Conservation (phyloP, 78 protist genomes). For the Speleostelium caveatum region DNA sequence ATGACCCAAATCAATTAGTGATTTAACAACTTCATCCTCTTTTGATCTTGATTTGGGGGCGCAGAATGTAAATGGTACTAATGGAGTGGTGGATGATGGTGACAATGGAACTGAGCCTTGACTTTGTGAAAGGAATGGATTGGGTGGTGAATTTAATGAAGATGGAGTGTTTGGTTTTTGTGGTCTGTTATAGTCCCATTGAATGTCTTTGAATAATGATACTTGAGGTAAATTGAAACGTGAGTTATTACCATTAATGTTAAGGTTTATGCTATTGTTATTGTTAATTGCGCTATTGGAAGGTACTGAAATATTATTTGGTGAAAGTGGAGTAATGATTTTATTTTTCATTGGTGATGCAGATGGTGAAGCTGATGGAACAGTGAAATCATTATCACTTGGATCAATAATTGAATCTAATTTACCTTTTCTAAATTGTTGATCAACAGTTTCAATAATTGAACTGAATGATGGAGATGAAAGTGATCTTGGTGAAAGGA, state of each 20-base stretch:
- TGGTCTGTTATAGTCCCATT: constrained; percentile 26
- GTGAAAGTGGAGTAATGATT: background rate
- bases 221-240: background rate
- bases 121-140: constrained; percentile 1
- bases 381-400: constrained; percentile 1
- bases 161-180: constrained; percentile 1
- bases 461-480: constrained; percentile 32
- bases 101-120: background rate
- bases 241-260: background rate
- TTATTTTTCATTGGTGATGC: constrained; percentile 5
- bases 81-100: constrained; percentile 11
- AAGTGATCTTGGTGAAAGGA: background rate
- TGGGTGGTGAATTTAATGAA: constrained; percentile 8
- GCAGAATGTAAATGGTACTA: constrained; percentile 2
- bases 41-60: constrained; percentile 4
- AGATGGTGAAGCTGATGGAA: background rate
- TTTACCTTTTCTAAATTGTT: constrained; percentile 12
- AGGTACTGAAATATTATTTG: background rate
- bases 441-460: background rate
- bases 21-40: constrained; percentile 61
- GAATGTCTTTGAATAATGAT: constrained; percentile 22
- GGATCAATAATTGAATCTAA: background rate
- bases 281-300: background rate
- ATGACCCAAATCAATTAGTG: constrained; percentile 45
- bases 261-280: background rate